Percentiles rank a stretch among this genome's conserved stretches.
These are phyloP conservation scores for Venturia aucupariae DNA, from an alignment of 2,329 filamentous ascomycete species.

Conservation along the genomic window DNA sequence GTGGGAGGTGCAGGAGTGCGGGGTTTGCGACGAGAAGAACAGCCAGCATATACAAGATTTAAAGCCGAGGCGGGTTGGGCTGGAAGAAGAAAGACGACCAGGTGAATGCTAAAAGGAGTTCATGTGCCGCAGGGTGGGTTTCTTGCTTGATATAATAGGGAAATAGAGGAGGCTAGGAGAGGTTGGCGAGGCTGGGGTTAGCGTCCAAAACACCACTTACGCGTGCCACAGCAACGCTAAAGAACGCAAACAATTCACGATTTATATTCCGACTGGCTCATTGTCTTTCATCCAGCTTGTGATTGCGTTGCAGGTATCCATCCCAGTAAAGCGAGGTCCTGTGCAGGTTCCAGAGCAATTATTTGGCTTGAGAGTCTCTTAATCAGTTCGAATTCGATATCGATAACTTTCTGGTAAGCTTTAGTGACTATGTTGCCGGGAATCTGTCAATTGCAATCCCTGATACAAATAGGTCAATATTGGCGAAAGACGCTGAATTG, in stretches of 20 bases:
- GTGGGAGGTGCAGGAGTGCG: not conserved
- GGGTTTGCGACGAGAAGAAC: not conserved
- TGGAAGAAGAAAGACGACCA: not conserved
- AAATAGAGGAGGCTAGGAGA: not conserved
- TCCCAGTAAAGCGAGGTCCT: not conserved
- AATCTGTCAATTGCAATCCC: too few relatives aligned
- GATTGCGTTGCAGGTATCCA: not conserved
- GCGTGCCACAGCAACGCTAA: not conserved
- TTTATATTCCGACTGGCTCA: not conserved
- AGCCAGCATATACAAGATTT: not conserved
- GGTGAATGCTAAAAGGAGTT: not conserved
- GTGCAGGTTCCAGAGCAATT: not conserved
- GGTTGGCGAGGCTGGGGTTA: not conserved
- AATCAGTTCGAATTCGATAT: too few relatives aligned
- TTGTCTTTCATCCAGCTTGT: not conserved
- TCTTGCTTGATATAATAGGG: not conserved
- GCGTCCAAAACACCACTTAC: not conserved
- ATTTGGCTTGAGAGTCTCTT: too few relatives aligned
- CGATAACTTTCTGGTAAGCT: too few relatives aligned
- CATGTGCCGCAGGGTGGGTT: not conserved
- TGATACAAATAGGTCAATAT: too few relatives aligned
- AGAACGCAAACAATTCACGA: not conserved
- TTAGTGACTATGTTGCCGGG: too few relatives aligned
- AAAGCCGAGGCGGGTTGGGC: not conserved
- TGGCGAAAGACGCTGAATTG: not conserved